A percentile compares a stretch with the other conserved stretches of the same genome.
These are phyloP conservation scores for Paecilomyces formosus DNA, from an alignment of 2,329 filamentous ascomycete genomes.

Conservation along the genomic window DNA sequence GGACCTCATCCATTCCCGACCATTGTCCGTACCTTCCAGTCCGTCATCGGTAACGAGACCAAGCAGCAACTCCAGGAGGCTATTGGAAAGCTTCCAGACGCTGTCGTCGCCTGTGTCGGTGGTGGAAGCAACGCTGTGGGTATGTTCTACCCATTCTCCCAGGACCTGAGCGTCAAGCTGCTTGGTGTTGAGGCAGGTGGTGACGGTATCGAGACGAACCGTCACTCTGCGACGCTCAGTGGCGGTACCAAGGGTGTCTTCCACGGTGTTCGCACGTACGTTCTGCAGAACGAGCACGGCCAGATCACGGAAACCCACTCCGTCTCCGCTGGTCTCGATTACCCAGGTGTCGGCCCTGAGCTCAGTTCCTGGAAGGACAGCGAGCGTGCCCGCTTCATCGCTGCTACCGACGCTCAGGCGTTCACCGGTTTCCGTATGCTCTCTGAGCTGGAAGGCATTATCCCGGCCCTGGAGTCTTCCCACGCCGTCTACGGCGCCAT, in stretches of 20 bases:
- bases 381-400: conserved; percentile 76
- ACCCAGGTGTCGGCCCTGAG: conserved; percentile 93
- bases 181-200: conserved; percentile 93
- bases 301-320: conserved; percentile 96
- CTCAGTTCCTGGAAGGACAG: conserved; percentile 88
- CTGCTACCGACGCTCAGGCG: conserved; percentile 85
- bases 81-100: conserved; percentile 84
- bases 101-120: conserved; percentile 92
- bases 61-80: conserved; percentile 82
- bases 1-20: conserved; percentile 97
- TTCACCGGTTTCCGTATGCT: conserved; percentile 80
- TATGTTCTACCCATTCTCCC: conserved; percentile 96
- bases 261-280: conserved; percentile 92
- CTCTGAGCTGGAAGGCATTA: conserved; percentile 87
- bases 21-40: conserved; percentile 96
- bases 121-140: conserved; percentile 91
- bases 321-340: conserved; percentile 91
- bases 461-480: conserved; percentile 86
- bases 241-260: conserved; percentile 86
- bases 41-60: conserved; percentile 90
- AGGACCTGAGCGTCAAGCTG: conserved; percentile 76
- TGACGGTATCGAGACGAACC: conserved; percentile 76
- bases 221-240: conserved; percentile 81
- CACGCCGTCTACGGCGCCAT: conserved; percentile 88
- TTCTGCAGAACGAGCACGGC: conserved; percentile 85